Conservation (phyloP, 2,329 filamentous ascomycete genomes). For the Phialophora chinensis region DNA sequence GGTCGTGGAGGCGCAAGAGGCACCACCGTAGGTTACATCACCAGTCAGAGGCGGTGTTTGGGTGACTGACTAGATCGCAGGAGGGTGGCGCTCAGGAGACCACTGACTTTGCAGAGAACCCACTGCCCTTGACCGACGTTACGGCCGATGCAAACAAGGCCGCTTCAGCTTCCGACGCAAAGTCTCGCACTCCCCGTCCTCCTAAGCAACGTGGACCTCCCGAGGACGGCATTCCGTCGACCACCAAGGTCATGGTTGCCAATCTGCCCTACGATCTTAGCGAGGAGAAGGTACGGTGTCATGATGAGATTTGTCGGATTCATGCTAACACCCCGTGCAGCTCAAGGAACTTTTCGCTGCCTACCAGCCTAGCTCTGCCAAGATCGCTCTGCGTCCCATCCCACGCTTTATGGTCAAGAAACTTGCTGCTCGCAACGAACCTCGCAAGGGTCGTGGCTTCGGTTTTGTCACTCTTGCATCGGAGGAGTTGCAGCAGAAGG, state of each 20-base stretch:
- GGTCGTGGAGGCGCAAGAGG: conserved; percentile 58
- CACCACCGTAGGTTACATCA: conserved; percentile 30
- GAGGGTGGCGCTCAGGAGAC: conserved; percentile 45
- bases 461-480: conserved; percentile 96
- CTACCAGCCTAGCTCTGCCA: conserved; percentile 91
- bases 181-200: conserved; percentile 58
- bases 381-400: conserved; percentile 97
- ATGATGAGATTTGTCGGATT: conserved; percentile 1
- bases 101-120: conserved; percentile 56
- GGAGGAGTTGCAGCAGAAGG: conserved; percentile 97
- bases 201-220: conserved; percentile 90
- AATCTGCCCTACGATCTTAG: conserved; percentile 98
- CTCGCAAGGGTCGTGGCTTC: conserved; percentile 98
- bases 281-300: conserved; percentile 81
- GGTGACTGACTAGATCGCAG: conserved; percentile 23
- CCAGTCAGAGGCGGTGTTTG: background rate
- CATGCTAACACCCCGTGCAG: conserved; percentile 56
- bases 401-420: conserved; percentile 99
- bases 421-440: conserved; percentile 95
- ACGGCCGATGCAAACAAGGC: conserved; percentile 55
- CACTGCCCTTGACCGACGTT: conserved; percentile 66
- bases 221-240: conserved; percentile 95
- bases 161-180: conserved; percentile 41
- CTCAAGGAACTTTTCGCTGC: conserved; percentile 96
- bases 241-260: conserved; percentile 99